A percentile compares a stretch with the other conserved stretches of the same genome.
These are phyloP conservation scores for Botrytis fragariae DNA, from an alignment of 2,329 filamentous ascomycete species.

Conservation along the genomic window DNA sequence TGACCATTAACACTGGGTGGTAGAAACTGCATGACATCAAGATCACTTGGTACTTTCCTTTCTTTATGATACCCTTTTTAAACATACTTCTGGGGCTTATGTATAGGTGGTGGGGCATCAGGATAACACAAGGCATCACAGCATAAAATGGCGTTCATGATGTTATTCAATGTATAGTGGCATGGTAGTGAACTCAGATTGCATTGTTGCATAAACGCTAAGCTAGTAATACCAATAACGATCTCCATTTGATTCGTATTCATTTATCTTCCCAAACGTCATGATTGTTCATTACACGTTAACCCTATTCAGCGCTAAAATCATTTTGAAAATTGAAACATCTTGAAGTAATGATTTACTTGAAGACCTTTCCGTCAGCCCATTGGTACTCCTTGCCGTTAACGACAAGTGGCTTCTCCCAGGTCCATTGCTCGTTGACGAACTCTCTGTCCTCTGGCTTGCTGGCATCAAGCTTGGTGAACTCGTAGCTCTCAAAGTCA, in stretches of 20 bases:
- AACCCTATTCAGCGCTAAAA: constrained; percentile 28
- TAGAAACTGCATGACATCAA: constrained; percentile 1
- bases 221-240: constrained; percentile 30
- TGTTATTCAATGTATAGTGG: neutral
- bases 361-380: constrained; percentile 97
- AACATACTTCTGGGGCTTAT: neutral
- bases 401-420: constrained; percentile 80
- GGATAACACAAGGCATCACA: constrained; percentile 1
- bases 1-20: neutral
- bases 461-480: constrained; percentile 91
- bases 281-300: constrained; percentile 22
- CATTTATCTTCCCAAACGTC: constrained; percentile 19
- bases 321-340: constrained; percentile 22
- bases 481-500: constrained; percentile 94
- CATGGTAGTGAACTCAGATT: constrained; percentile 7
- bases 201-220: constrained; percentile 13
- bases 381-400: constrained; percentile 86
- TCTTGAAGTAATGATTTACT: constrained; percentile 58
- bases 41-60: constrained; percentile 2
- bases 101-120: neutral
- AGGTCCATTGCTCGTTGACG: constrained; percentile 84
- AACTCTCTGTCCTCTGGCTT: constrained; percentile 83
- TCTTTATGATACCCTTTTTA: constrained; percentile 18
- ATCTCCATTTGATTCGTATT: constrained; percentile 20
- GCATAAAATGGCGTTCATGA: constrained; percentile 1